A percentile compares a stretch with the other conserved stretches of the same genome.
Evolutionary conservation across 2,329 filamentous ascomycete species (phyloP).

Genomic region (Aureobasidium melanogenum): DNA sequence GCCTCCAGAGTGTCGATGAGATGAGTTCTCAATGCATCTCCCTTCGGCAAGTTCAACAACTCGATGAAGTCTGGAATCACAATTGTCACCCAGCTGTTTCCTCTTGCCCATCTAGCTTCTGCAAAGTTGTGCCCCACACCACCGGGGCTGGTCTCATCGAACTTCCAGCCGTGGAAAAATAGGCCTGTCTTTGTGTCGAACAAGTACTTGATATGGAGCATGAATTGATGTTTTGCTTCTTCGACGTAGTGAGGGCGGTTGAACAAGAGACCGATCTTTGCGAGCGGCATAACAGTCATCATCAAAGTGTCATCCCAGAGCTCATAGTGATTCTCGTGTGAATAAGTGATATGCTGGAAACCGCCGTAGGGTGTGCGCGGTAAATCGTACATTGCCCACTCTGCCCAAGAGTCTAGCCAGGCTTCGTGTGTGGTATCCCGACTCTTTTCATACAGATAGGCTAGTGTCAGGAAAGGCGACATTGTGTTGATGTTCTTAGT

Average conservation of each 20-base stretch:
- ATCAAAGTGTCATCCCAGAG: slow-evolving; percentile 81
- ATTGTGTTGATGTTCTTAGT: slow-evolving; percentile 75
- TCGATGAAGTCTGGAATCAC: slow-evolving; percentile 77
- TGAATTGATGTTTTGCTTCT: slow-evolving; percentile 69
- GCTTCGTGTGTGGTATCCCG: slow-evolving; percentile 59
- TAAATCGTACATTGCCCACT: slow-evolving; percentile 73
- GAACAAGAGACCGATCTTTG: slow-evolving; percentile 67
- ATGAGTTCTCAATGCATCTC: slow-evolving; percentile 52
- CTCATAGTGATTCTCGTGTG: slow-evolving; percentile 61
- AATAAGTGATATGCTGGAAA: slow-evolving; percentile 70
- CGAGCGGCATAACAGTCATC: slow-evolving; percentile 77
- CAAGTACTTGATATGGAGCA: slow-evolving; percentile 70
- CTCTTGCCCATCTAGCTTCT: slow-evolving; percentile 47
- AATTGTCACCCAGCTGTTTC: slow-evolving; percentile 70
- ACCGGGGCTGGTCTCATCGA: slow-evolving; percentile 49
- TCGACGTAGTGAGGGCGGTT: slow-evolving; percentile 63
- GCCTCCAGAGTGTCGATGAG: slow-evolving; percentile 57
- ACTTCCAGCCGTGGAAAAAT: slow-evolving; percentile 79
- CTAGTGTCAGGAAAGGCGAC: slow-evolving; percentile 63
- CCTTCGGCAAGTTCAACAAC: slow-evolving; percentile 51
- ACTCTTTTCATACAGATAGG: slow-evolving; percentile 71
- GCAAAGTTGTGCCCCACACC: slow-evolving; percentile 48
- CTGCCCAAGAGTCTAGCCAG: slow-evolving; percentile 73
- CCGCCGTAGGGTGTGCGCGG: slow-evolving; percentile 61
- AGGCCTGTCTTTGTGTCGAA: slow-evolving; percentile 63